Evolutionary conservation across 1,284 basidiomycete species (phyloP).

Genomic region (Ustilago bromivora): DNA sequence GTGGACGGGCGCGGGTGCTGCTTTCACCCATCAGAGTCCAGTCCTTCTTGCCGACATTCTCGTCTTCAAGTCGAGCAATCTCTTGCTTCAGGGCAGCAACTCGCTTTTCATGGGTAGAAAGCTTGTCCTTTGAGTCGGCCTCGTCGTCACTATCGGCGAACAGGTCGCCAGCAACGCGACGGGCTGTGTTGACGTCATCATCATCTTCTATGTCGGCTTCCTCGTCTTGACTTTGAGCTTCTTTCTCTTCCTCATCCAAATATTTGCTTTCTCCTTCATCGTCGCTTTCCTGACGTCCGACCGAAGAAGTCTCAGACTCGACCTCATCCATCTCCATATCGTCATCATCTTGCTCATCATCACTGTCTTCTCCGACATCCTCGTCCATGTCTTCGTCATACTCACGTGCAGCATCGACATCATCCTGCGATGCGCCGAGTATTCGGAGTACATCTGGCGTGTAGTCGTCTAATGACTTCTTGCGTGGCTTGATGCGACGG

Average conservation of each 20-base stretch:
- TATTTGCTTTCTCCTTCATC: slow-evolving; percentile 53
- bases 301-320: slow-evolving; percentile 41
- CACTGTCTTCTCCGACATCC: slow-evolving; percentile 22
- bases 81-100: slow-evolving; percentile 73
- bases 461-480: slow-evolving; percentile 47
- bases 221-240: slow-evolving; percentile 56
- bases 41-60: slow-evolving; percentile 77
- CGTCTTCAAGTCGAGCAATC: slow-evolving; percentile 73
- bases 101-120: slow-evolving; percentile 73
- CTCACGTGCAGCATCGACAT: slow-evolving; percentile 27
- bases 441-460: slow-evolving; percentile 44
- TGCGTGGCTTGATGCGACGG: slow-evolving; percentile 73
- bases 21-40: slow-evolving; percentile 96
- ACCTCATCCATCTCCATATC: slow-evolving; percentile 56
- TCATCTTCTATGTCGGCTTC: slow-evolving; percentile 49
- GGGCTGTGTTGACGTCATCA: slow-evolving; percentile 70
- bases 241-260: slow-evolving; percentile 52
- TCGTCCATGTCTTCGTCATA: slow-evolving; percentile 37
- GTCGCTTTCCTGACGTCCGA: slow-evolving; percentile 43
- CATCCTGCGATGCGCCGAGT: slow-evolving; percentile 29
- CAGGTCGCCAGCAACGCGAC: slow-evolving; percentile 73
- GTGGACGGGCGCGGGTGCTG: slow-evolving; percentile 81
- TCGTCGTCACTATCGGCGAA: slow-evolving; percentile 74
- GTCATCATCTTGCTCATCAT: slow-evolving; percentile 70
- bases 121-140: slow-evolving; percentile 50